Conservation (phyloP, 371 early-diverging fungal species). For the Circinella minor region DNA sequence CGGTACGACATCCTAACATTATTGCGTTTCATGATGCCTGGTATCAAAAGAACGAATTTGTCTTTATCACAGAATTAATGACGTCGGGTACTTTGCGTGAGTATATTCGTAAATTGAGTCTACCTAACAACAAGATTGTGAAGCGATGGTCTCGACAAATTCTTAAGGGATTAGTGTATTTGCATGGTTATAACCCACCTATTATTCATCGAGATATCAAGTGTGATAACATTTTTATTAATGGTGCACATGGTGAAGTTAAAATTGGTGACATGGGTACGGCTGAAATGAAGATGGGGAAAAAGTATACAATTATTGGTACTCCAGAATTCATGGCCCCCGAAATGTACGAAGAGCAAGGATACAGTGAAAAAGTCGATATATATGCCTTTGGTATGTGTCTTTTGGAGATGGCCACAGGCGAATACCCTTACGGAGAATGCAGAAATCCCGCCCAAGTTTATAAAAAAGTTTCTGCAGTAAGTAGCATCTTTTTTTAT, state of each 20-base stretch:
- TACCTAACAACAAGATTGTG: slow-evolving; percentile 78
- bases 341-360: slow-evolving; percentile 88
- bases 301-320: slow-evolving; percentile 69
- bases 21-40: slow-evolving; percentile 80
- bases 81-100: slow-evolving; percentile 86
- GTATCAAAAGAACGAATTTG: slow-evolving; percentile 74
- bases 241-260: slow-evolving; percentile 86
- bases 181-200: slow-evolving; percentile 82
- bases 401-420: slow-evolving; percentile 88
- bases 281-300: slow-evolving; percentile 55
- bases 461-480: slow-evolving; percentile 81
- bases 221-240: slow-evolving; percentile 89
- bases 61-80: slow-evolving; percentile 95
- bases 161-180: slow-evolving; percentile 80
- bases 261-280: slow-evolving; percentile 93
- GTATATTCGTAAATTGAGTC: slow-evolving; percentile 75
- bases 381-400: slow-evolving; percentile 96
- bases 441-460: slow-evolving; percentile 89
- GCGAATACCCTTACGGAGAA: slow-evolving; percentile 89
- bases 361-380: slow-evolving; percentile 88
- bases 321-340: slow-evolving; percentile 95
- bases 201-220: slow-evolving; percentile 91
- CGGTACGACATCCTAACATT: slow-evolving; percentile 86
- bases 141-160: slow-evolving; percentile 84
- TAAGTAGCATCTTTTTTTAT: slow-evolving; percentile 22